phyloP scores from a whole-genome alignment of 2,329 filamentous ascomycete genomes.

The Penicillium sp. region DNA sequence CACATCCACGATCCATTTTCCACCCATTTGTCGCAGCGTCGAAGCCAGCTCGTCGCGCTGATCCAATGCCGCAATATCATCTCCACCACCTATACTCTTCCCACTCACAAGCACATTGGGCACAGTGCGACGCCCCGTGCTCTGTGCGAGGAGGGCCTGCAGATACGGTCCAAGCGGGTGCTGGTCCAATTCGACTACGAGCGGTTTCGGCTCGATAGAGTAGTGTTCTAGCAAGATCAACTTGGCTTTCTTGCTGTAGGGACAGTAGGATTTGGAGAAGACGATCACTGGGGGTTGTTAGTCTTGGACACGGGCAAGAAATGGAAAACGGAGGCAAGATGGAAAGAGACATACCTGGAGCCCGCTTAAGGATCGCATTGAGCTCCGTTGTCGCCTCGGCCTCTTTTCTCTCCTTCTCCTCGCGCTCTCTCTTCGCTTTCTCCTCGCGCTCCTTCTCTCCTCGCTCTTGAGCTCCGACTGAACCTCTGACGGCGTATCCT shows the following conservation, averaged over 20 bases:
- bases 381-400: constrained; percentile 57
- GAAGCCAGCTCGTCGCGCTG: constrained; percentile 56
- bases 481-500: constrained; percentile 15
- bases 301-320: background rate
- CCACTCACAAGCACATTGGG: constrained; percentile 86
- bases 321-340: background rate
- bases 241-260: constrained; percentile 77
- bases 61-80: constrained; percentile 70
- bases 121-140: constrained; percentile 74
- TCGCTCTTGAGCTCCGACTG: constrained; percentile 6
- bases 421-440: constrained; percentile 44
- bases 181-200: constrained; percentile 80
- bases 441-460: constrained; percentile 41
- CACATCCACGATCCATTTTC: constrained; percentile 50
- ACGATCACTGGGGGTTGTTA: constrained; percentile 62
- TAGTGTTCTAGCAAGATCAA: constrained; percentile 75
- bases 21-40: constrained; percentile 65
- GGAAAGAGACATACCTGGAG: constrained; percentile 57
- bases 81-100: constrained; percentile 78
- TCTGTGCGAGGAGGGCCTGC: constrained; percentile 61
- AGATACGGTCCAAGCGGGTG: constrained; percentile 65
- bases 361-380: constrained; percentile 69
- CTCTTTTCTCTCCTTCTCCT: constrained; percentile 8
- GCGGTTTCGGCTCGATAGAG: constrained; percentile 68
- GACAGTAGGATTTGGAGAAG: constrained; percentile 92